These are phyloP conservation scores for Elasticomyces elasticus DNA, from an alignment of 495 filamentous ascomycete species.

Conservation along the genomic window DNA sequence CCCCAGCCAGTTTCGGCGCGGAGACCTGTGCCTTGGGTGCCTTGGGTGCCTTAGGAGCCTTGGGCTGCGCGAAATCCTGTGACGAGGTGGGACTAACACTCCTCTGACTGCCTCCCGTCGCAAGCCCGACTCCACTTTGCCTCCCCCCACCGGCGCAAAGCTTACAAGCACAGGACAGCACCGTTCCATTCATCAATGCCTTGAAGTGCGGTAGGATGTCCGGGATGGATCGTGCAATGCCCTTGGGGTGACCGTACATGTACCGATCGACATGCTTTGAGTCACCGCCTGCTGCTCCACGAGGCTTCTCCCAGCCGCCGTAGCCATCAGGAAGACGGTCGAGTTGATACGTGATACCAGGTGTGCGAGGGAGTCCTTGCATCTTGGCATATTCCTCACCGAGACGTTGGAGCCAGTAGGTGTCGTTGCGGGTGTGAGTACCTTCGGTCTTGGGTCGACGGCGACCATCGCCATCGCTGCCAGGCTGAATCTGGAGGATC, in stretches of 20 bases:
- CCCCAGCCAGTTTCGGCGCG: neutral
- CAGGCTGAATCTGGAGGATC: constrained; percentile 23
- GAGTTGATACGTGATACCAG: constrained; percentile 38
- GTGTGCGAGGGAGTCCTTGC: neutral
- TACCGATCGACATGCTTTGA: constrained; percentile 38
- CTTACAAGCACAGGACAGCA: constrained; percentile 35
- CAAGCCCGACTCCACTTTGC: neutral
- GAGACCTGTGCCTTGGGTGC: neutral
- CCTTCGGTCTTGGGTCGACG: constrained; percentile 23
- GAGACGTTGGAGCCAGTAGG: constrained; percentile 13
- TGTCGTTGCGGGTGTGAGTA: constrained; percentile 16
- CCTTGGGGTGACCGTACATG: constrained; percentile 47
- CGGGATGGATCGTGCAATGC: constrained; percentile 42
- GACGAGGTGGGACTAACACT: neutral
- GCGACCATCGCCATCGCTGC: constrained; percentile 31
- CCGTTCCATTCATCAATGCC: constrained; percentile 44
- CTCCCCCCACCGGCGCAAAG: constrained; percentile 21
- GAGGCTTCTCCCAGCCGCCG: constrained; percentile 38
- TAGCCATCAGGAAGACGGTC: constrained; percentile 49
- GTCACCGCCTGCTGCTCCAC: constrained; percentile 15
- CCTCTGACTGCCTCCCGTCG: neutral
- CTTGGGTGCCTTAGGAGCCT: too few species aligned
- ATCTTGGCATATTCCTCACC: constrained; percentile 16
- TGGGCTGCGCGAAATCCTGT: neutral
- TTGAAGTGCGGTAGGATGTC: constrained; percentile 51